Percentiles rank a stretch among this genome's conserved stretches.
Evolutionary conservation across 768 basidiomycete species (phyloP).

Genomic region (Tephrocybe sp.): DNA sequence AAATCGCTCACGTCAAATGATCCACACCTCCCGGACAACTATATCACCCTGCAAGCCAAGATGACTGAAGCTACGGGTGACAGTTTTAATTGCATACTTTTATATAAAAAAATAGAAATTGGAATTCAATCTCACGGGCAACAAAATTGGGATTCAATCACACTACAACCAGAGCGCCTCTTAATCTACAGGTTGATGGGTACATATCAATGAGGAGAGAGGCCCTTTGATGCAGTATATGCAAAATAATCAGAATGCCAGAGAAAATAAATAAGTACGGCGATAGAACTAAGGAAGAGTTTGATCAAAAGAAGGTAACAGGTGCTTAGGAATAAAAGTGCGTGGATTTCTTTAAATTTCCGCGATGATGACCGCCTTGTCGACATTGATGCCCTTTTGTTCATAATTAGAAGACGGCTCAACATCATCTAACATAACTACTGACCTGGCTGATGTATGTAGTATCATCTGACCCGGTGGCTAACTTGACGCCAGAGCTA

Average conservation of each 20-base stretch:
- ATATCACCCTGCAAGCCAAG: too few species aligned
- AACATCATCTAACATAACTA: background rate
- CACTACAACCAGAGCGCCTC: too few species aligned
- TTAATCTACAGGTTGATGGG: too few species aligned
- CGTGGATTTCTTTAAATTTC: background rate
- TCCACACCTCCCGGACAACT: too few species aligned
- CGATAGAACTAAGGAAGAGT: background rate
- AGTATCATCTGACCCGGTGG: background rate
- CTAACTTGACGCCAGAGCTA: slow-evolving; percentile 1
- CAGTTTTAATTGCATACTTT: too few species aligned
- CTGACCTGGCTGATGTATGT: background rate
- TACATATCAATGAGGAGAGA: background rate
- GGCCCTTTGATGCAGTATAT: background rate
- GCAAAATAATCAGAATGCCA: background rate
- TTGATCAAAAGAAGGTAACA: too few species aligned
- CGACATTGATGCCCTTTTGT: slow-evolving; percentile 5
- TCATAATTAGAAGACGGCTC: background rate
- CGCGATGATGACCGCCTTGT: slow-evolving; percentile 4
- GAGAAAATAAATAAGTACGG: background rate
- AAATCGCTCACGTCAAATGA: too few species aligned
- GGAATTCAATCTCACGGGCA: too few species aligned
- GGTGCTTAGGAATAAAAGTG: background rate
- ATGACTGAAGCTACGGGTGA: too few species aligned
- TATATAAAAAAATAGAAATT: too few species aligned
- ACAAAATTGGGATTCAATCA: too few species aligned